phyloP scores from a whole-genome alignment of 495 filamentous ascomycete genomes.

The Aspergillus asperescens region DNA sequence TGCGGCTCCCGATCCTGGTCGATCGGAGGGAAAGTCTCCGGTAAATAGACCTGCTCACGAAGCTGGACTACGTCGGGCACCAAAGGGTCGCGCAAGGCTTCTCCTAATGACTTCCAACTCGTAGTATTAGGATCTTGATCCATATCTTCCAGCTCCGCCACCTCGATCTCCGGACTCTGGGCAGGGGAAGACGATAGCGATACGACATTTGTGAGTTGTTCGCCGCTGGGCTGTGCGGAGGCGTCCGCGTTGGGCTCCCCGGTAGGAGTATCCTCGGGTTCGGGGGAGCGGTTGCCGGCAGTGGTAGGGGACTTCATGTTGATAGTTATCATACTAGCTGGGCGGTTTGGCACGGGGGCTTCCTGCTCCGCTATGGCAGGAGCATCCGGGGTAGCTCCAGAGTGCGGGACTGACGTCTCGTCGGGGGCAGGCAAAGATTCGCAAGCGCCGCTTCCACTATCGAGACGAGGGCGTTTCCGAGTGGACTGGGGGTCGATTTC shows the following conservation, averaged over 20 bases:
- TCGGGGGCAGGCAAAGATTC: conserved; percentile 43
- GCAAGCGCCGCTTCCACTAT: conserved; percentile 47
- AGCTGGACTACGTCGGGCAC: conserved; percentile 35
- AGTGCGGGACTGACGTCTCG: conserved; percentile 19
- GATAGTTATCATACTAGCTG: conserved; percentile 53
- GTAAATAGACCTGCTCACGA: conserved; percentile 24
- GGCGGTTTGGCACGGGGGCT: conserved; percentile 30
- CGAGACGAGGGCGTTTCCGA: conserved; percentile 59
- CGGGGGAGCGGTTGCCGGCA: conserved; percentile 17
- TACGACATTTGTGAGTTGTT: conserved; percentile 30
- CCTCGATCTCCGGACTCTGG: conserved; percentile 50
- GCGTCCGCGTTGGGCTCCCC: conserved; percentile 14
- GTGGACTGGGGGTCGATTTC: conserved; percentile 49
- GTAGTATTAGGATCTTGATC: conserved; percentile 42
- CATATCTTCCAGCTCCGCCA: conserved; percentile 53
- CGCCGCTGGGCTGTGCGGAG: conserved; percentile 17
- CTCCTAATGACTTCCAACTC: conserved; percentile 41
- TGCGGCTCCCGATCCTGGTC: conserved; percentile 20
- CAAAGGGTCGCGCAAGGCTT: conserved; percentile 28
- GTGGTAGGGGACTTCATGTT: conserved; percentile 43
- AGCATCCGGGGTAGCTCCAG: conserved; percentile 26
- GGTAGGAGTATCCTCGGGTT: conserved; percentile 10
- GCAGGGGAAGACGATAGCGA: conserved; percentile 47
- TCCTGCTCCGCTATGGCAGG: conserved; percentile 31
- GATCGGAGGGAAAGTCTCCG: conserved; percentile 35